These are phyloP conservation scores for Starmerella kuoi DNA, from an alignment of 805 yeast species.

Conservation along the genomic window DNA sequence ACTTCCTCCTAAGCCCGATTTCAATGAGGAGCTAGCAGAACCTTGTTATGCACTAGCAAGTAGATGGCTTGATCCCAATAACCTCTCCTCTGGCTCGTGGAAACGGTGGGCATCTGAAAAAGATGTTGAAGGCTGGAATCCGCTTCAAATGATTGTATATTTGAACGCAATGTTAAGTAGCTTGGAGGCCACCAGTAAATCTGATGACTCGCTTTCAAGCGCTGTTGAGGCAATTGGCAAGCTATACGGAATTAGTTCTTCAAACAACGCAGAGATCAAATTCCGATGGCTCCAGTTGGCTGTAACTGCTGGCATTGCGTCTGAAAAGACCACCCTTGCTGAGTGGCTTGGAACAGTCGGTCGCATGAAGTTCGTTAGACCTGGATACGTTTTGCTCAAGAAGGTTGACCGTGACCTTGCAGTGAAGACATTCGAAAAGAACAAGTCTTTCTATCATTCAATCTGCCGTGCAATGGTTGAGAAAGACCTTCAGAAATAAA, in stretches of 20 bases:
- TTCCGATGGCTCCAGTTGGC: conserved; percentile 67
- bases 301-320: conserved; percentile 38
- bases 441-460: conserved; percentile 61
- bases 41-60: conserved; percentile 54
- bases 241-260: conserved; percentile 37
- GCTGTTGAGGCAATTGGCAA: conserved; percentile 32
- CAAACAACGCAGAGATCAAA: conserved; percentile 68
- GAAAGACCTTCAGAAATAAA: conserved; percentile 52
- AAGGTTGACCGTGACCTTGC: conserved; percentile 57
- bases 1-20: conserved; percentile 75
- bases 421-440: conserved; percentile 46
- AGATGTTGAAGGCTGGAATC: conserved; percentile 48
- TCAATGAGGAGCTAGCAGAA: conserved; percentile 68
- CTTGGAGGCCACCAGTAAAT: conserved; percentile 21
- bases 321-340: conserved; percentile 43
- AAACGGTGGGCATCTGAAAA: conserved; percentile 31
- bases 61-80: conserved; percentile 44
- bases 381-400: conserved; percentile 59
- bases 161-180: conserved; percentile 47
- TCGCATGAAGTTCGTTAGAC: conserved; percentile 88
- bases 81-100: conserved; percentile 15
- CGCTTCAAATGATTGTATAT: conserved; percentile 71
- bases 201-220: conserved; percentile 15
- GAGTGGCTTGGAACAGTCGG: conserved; percentile 87
- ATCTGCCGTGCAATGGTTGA: conserved; percentile 72